Conservation (phyloP, 192 early-diverging fungal species). For the Coemansia sp. region DNA sequence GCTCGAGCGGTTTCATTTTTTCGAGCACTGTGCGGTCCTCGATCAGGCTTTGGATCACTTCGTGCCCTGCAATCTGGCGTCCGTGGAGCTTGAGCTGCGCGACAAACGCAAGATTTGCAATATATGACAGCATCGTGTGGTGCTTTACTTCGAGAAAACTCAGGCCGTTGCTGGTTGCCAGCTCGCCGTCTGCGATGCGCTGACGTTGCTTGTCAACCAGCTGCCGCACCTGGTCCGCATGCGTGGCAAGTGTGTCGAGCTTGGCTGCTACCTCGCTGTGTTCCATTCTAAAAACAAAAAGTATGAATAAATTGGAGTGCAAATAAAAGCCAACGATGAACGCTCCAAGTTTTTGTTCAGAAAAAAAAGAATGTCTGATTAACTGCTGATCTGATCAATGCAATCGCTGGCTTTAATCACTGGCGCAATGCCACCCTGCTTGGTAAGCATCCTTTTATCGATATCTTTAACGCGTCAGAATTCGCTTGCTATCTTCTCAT, state of each 20-base stretch:
- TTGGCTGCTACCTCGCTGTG: constrained; percentile 12
- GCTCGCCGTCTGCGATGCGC: constrained; percentile 56
- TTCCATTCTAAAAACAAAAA: neutral
- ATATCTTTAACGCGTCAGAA: too few species aligned
- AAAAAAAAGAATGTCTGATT: too few species aligned
- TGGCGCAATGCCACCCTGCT: too few species aligned
- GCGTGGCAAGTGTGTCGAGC: constrained; percentile 27
- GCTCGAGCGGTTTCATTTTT: constrained; percentile 90
- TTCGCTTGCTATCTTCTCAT: too few species aligned
- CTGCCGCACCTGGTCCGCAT: constrained; percentile 48
- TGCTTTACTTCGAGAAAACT: constrained; percentile 90
- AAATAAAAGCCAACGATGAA: neutral
- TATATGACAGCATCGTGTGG: constrained; percentile 82
- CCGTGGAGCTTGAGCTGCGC: constrained; percentile 80
- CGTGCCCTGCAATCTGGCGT: constrained; percentile 60
- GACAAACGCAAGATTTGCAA: constrained; percentile 74
- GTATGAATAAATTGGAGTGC: neutral
- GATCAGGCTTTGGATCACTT: constrained; percentile 66
- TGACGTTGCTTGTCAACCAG: constrained; percentile 44
- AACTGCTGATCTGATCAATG: too few species aligned
- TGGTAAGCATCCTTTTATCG: too few species aligned
- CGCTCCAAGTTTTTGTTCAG: too few species aligned
- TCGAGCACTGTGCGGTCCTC: constrained; percentile 86
- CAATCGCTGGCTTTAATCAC: too few species aligned
- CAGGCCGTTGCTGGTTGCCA: constrained; percentile 75